phyloP scores from a whole-genome alignment of 306 rosid genomes.

The Trifolium subterraneum region DNA sequence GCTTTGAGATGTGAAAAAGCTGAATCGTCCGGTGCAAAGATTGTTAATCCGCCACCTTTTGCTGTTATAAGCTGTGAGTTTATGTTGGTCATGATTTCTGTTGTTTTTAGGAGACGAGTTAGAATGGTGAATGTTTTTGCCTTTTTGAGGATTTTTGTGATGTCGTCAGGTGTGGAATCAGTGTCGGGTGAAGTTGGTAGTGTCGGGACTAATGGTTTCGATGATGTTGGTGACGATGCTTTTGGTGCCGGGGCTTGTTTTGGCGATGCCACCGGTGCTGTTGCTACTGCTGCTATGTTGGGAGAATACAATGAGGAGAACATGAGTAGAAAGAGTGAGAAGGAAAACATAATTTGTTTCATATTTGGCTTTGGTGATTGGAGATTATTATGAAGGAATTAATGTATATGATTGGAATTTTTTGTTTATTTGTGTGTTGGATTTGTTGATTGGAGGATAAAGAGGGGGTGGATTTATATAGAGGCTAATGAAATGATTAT shows the following conservation, averaged over 20 bases:
- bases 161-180: conserved; percentile 44
- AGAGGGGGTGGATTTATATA: conserved; percentile 31
- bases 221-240: conserved; percentile 35
- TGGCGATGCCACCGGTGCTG: conserved; percentile 28
- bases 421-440: conserved; percentile 7
- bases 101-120: conserved; percentile 40
- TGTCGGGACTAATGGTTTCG: conserved; percentile 50
- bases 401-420: neutral
- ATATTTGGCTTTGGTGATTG: conserved; percentile 8
- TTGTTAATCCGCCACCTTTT: conserved; percentile 37
- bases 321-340: conserved; percentile 34
- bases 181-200: conserved; percentile 33
- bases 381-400: neutral
- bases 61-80: conserved; percentile 44
- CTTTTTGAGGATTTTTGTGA: conserved; percentile 45
- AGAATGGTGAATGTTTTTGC: conserved; percentile 42
- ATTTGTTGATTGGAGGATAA: neutral
- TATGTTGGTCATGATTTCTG: conserved; percentile 42
- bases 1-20: conserved; percentile 48
- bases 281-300: conserved; percentile 24
- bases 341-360: conserved; percentile 36
- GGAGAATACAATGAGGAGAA: conserved; percentile 12
- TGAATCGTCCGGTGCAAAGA: conserved; percentile 40
- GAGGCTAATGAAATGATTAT: conserved; percentile 1
- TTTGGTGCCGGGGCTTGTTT: conserved; percentile 28